These are phyloP conservation scores for Nicotiana otophora DNA, from an alignment of 257 asterid genomes.

Conservation along the genomic window DNA sequence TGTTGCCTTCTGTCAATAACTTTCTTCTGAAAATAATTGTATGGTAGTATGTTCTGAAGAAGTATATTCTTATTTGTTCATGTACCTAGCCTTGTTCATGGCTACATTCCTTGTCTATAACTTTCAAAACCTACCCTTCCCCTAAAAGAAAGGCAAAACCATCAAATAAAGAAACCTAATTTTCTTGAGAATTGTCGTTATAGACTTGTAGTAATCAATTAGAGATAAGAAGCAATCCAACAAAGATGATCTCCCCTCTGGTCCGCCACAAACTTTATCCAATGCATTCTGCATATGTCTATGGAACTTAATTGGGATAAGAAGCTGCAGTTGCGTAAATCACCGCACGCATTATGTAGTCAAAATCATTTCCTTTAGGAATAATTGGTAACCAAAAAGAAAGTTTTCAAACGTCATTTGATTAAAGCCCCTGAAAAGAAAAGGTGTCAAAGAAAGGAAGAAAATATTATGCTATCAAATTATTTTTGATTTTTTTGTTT, in stretches of 20 bases:
- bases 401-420: not conserved
- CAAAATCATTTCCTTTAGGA: not conserved
- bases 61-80: not conserved
- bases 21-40: not conserved
- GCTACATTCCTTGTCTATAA: not conserved
- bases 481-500: no score
- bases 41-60: no score
- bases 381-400: not conserved
- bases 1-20: no score
- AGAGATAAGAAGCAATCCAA: not conserved
- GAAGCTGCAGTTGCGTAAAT: not conserved
- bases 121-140: not conserved
- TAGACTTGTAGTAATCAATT: no score
- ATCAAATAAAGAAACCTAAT: no score
- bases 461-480: no score
- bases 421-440: no score
- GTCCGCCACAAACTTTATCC: slow-evolving; percentile 23
- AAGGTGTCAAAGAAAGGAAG: no score
- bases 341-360: not conserved
- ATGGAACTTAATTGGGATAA: no score
- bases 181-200: no score
- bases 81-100: slow-evolving; percentile 4
- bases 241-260: slow-evolving; percentile 1
- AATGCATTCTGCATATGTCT: not conserved
- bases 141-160: not conserved